A percentile compares a stretch with the other conserved stretches of the same genome.
phyloP scores from a whole-genome alignment of 2,329 filamentous ascomycete genomes.

The Monilinia aucupariae region DNA sequence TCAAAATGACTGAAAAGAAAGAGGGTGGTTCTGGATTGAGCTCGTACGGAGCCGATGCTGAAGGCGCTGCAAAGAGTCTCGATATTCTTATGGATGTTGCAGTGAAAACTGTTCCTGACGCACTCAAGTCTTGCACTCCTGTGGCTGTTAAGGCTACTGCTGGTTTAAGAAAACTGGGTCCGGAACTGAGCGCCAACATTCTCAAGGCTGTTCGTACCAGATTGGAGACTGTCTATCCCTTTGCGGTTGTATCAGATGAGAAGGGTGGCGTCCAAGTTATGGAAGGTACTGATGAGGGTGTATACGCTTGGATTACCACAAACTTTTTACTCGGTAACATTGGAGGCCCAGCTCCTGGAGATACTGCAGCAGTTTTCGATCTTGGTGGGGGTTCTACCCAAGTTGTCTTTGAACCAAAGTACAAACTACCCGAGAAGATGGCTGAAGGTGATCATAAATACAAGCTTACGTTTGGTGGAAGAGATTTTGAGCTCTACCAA shows the following conservation, averaged over 20 bases:
- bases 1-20: constrained; percentile 86
- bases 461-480: constrained; percentile 80
- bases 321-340: constrained; percentile 99
- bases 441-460: constrained; percentile 95
- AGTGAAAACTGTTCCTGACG: constrained; percentile 76
- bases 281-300: constrained; percentile 94
- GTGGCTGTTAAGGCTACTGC: constrained; percentile 98
- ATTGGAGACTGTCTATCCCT: constrained; percentile 85
- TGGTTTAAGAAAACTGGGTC: constrained; percentile 79
- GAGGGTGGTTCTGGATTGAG: constrained; percentile 71
- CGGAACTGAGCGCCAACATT: constrained; percentile 75
- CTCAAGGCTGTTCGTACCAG: constrained; percentile 76
- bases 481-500: constrained; percentile 89
- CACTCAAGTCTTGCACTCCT: constrained; percentile 85
- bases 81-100: constrained; percentile 85
- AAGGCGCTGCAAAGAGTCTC: constrained; percentile 82
- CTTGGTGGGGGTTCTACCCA: constrained; percentile 95
- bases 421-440: constrained; percentile 82
- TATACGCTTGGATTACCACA: constrained; percentile 98
- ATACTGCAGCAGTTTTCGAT: constrained; percentile 92
- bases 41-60: constrained; percentile 78
- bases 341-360: constrained; percentile 80
- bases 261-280: constrained; percentile 91
- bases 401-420: constrained; percentile 96
- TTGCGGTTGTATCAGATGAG: constrained; percentile 83